Evolutionary conservation across 2,329 filamentous ascomycete species (phyloP).

Genomic region (Monilinia vaccinii-corymbosi): DNA sequence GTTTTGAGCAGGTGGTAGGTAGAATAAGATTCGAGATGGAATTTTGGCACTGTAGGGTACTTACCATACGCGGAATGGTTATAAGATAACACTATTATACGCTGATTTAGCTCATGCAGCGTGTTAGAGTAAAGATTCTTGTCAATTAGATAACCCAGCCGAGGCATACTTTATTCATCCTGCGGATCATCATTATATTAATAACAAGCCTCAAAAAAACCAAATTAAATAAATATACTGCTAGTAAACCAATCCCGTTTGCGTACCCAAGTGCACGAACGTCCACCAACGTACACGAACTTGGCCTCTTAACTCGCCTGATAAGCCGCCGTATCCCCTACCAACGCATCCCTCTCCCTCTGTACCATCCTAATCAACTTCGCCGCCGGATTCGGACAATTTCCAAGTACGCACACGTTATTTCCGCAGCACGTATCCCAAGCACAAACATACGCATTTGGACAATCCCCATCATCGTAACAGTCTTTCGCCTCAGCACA

Average conservation of each 20-base stretch:
- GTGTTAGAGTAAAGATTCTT: neutral
- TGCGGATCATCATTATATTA: neutral
- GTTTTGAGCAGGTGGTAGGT: neutral
- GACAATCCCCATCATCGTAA: slow-evolving; percentile 6
- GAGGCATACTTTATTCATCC: neutral
- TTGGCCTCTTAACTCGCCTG: neutral
- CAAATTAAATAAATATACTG: neutral
- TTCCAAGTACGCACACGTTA: slow-evolving; percentile 6
- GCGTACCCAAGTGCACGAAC: neutral
- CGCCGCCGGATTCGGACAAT: slow-evolving; percentile 4
- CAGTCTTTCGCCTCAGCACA: neutral
- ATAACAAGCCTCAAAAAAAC: neutral
- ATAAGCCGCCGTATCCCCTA: slow-evolving; percentile 4
- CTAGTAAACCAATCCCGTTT: neutral
- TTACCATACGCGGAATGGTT: too few species aligned
- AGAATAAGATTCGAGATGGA: neutral
- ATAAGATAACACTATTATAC: too few species aligned
- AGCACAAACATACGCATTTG: slow-evolving; percentile 4
- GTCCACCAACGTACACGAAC: neutral
- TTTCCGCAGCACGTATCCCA: slow-evolving; percentile 8
- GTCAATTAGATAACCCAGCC: accelerated
- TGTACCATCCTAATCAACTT: neutral
- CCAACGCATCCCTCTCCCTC: neutral
- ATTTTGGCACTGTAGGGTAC: too few species aligned
- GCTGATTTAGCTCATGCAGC: neutral